Evolutionary conservation across 768 basidiomycete genomes (phyloP), one percentile per base, ranked within the genome.

Genomic region (Hygrophoropsis aurantiaca): DNA sequence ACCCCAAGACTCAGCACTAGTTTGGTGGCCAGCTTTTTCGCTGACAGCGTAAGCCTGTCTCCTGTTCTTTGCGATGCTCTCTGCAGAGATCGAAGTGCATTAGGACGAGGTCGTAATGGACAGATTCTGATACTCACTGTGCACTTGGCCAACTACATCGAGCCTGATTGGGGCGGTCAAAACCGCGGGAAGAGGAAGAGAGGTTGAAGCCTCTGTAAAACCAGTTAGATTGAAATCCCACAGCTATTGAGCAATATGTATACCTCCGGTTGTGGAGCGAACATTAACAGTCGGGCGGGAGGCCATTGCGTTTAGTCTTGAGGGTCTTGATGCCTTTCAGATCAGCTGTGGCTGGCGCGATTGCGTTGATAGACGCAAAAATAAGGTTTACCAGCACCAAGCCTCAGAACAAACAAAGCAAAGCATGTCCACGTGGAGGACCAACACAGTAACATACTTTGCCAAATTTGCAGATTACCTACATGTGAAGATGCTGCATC

Each of bases 1-100:
- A 74, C 97, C 97, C 97, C 97, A 99, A 27, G 95, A 98, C 73
- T 97, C 95, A 54, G 97, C 95, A 52, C 86, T 90, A 58, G 97
- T 98, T 74, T 99, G 95, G 79, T 98, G 93, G 60, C 97, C 97
- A 50, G 97, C 97, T 76, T 97, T 97, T 74, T 90, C 87, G 71
- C 85, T 89, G 66, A 98, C 97, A 60, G 94, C 77, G 74, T 98
- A 97, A 21, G 95, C 84, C 78, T 98, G 95, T 63, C 94, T 85
- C 74, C 81, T 90, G 84, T 97, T 97, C 85, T 97, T 97, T 48
- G 91, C 90, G 65, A 97, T 85, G 76, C 90, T 92, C 84, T 95
- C 94, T 97, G 70, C 2, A 50, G 11, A 49, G 33, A 44, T n/a
- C 35, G 58, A 46, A 57, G 58, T 27, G 50, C 34, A 47, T 16